A percentile compares a stretch with the other conserved stretches of the same genome.
These are phyloP conservation scores for Papiliotrema laurentii DNA, from an alignment of 1,284 basidiomycete species.

Conservation along the genomic window DNA sequence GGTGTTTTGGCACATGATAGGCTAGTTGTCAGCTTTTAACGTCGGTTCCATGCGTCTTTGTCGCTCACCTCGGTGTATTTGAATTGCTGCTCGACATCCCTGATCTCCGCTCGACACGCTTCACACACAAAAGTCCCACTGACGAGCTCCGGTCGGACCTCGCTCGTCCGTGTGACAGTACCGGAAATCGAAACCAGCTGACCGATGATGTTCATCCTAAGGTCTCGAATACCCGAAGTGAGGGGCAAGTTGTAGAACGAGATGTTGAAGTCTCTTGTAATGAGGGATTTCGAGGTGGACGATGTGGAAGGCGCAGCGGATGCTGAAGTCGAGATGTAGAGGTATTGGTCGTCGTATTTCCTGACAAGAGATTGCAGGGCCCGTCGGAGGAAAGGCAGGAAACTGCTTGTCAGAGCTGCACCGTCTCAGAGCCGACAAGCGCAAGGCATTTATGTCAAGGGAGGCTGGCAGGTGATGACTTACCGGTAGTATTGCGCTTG, in stretches of 20 bases:
- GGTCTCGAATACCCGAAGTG: slow-evolving; percentile 89
- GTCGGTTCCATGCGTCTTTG: background rate
- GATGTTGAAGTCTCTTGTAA: slow-evolving; percentile 87
- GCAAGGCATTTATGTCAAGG: no score
- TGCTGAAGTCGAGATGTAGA: slow-evolving; percentile 70
- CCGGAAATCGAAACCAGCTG: slow-evolving; percentile 90
- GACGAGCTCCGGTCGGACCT: slow-evolving; percentile 92
- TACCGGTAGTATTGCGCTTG: slow-evolving; percentile 87
- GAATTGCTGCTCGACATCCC: slow-evolving; percentile 98
- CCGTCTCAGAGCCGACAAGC: background rate
- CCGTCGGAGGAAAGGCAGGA: slow-evolving; percentile 87
- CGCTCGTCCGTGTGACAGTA: slow-evolving; percentile 94
- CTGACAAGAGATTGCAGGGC: slow-evolving; percentile 85
- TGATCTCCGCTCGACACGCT: slow-evolving; percentile 77
- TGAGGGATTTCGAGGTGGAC: slow-evolving; percentile 67
- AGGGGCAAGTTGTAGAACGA: slow-evolving; percentile 96
- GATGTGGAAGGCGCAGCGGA: slow-evolving; percentile 46
- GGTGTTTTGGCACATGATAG: slow-evolving; percentile 86
- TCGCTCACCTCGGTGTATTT: slow-evolving; percentile 87
- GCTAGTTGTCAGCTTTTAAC: slow-evolving; percentile 54
- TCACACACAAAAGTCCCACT: slow-evolving; percentile 92
- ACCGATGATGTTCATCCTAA: slow-evolving; percentile 89
- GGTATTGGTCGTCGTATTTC: slow-evolving; percentile 83
- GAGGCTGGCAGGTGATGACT: no score
- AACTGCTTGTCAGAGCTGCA: slow-evolving; percentile 47